A percentile compares a stretch with the other conserved stretches of the same genome.
Conservation (phyloP, 768 basidiomycete genomes). For the Galerina marginata region DNA sequence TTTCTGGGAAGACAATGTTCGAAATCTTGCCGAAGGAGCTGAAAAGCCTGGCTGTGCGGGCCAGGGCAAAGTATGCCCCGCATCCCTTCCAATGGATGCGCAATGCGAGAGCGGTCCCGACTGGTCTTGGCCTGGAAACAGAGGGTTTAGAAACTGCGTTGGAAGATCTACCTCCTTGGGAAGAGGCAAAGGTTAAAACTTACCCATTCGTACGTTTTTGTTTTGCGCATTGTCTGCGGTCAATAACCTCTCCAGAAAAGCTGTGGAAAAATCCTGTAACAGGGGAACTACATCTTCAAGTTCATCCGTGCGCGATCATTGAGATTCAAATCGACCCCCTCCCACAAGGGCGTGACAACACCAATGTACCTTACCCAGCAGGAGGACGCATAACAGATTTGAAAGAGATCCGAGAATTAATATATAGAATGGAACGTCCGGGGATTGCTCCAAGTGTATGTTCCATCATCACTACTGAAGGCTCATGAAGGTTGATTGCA, state of each 20-base stretch:
- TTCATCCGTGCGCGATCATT: constrained; percentile 79
- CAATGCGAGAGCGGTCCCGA: constrained; percentile 72
- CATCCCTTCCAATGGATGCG: constrained; percentile 95
- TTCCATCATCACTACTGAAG: constrained; percentile 6
- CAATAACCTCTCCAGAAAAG: constrained; percentile 38
- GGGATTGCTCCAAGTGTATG: constrained; percentile 80
- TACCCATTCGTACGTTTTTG: constrained; percentile 56
- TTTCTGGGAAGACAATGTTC: constrained; percentile 84
- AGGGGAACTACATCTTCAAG: constrained; percentile 83
- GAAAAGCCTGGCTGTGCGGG: constrained; percentile 82
- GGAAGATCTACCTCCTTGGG: constrained; percentile 81
- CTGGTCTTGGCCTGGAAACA: constrained; percentile 81
- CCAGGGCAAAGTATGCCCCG: constrained; percentile 79
- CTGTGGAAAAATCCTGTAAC: constrained; percentile 94
- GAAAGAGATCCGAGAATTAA: constrained; percentile 67
- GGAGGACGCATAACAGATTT: constrained; percentile 80
- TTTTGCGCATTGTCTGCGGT: constrained; percentile 1
- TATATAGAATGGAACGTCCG: constrained; percentile 89
- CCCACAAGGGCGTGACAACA: constrained; percentile 58
- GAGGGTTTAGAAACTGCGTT: constrained; percentile 75
- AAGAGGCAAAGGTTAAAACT: constrained; percentile 73
- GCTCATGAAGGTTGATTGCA: background rate
- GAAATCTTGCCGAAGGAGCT: constrained; percentile 70
- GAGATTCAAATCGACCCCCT: constrained; percentile 78
- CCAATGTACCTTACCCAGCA: constrained; percentile 80